Conservation (phyloP, 208 protist species). For the Trypanosoma theileri region DNA sequence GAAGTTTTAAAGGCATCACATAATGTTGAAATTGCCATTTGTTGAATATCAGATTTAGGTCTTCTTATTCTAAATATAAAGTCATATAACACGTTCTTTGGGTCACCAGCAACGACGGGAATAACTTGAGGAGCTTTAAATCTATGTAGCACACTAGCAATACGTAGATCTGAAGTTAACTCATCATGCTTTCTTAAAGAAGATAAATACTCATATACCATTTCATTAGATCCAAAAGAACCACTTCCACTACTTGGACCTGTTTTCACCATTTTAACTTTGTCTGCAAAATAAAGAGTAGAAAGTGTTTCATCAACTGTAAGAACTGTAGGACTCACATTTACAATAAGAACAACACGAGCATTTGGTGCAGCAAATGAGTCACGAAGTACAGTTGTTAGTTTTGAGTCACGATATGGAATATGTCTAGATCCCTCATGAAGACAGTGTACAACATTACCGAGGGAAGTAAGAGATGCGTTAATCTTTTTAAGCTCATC, state of each 20-base stretch:
- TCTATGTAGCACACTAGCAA: conserved; percentile 29
- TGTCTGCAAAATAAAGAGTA: conserved; percentile 90
- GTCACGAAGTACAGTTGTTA: conserved; percentile 86
- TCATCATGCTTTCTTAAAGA: conserved; percentile 52
- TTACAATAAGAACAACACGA: conserved; percentile 86
- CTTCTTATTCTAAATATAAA: conserved; percentile 8
- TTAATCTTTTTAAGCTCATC: conserved; percentile 92
- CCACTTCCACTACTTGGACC: conserved; percentile 32
- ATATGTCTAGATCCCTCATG: conserved; percentile 75
- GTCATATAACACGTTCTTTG: conserved; percentile 26
- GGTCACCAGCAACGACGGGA: conserved; percentile 6
- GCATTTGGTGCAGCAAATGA: conserved; percentile 80
- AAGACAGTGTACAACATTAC: conserved; percentile 91
- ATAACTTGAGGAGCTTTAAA: conserved; percentile 20
- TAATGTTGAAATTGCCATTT: conserved; percentile 31
- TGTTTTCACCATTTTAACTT: conserved; percentile 88
- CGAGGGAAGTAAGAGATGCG: conserved; percentile 90
- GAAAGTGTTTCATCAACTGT: conserved; percentile 85
- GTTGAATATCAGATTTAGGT: conserved; percentile 11
- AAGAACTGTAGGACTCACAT: conserved; percentile 76
- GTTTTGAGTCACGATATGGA: conserved; percentile 87
- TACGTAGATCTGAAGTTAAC: conserved; percentile 72
- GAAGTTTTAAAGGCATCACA: conserved; percentile 30
- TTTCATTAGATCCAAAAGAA: conserved; percentile 34
- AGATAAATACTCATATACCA: conserved; percentile 62